phyloP scores from a whole-genome alignment of 208 protist species.

The Wallacemonas sp. region DNA sequence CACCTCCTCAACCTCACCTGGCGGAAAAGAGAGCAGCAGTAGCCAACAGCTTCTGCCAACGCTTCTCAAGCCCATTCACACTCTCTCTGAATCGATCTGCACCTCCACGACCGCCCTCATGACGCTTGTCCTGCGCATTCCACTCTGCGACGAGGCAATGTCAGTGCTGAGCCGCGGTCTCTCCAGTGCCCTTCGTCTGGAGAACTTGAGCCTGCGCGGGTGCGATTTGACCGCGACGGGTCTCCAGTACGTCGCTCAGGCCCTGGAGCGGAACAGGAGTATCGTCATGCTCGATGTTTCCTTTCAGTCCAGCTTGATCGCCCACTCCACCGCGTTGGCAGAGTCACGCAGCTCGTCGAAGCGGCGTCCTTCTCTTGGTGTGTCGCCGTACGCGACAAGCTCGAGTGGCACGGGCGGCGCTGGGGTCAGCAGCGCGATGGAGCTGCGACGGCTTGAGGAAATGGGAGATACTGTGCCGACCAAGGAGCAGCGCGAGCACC shows the following conservation, averaged over 20 bases:
- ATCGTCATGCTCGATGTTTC: conserved; percentile 54
- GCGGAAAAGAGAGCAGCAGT: not conserved
- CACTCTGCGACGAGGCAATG: conserved; percentile 54
- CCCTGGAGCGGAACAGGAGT: conserved; percentile 34
- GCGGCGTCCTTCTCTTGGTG: conserved; percentile 23
- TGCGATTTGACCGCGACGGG: conserved; percentile 48
- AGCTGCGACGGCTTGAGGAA: conserved; percentile 8
- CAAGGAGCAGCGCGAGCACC: conserved; percentile 38
- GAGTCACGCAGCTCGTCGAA: conserved; percentile 41
- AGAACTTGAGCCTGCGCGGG: conserved; percentile 45
- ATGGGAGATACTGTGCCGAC: conserved; percentile 11
- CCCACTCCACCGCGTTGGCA: conserved; percentile 38
- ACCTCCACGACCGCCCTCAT: conserved; percentile 25
- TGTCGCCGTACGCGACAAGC: no score
- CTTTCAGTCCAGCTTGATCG: conserved; percentile 47
- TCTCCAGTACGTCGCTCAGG: conserved; percentile 33
- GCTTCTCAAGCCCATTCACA: conserved; percentile 30
- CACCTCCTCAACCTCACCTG: not conserved
- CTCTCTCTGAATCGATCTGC: conserved; percentile 30
- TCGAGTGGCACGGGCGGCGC: not conserved
- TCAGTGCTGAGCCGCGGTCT: conserved; percentile 34
- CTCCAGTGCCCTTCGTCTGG: conserved; percentile 31
- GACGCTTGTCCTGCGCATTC: conserved; percentile 59
- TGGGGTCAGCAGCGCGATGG: not conserved
- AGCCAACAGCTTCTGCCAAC: conserved; percentile 9